Evolutionary conservation across 257 asterid genomes (phyloP).

Genomic region (Forsythia viridissima): DNA sequence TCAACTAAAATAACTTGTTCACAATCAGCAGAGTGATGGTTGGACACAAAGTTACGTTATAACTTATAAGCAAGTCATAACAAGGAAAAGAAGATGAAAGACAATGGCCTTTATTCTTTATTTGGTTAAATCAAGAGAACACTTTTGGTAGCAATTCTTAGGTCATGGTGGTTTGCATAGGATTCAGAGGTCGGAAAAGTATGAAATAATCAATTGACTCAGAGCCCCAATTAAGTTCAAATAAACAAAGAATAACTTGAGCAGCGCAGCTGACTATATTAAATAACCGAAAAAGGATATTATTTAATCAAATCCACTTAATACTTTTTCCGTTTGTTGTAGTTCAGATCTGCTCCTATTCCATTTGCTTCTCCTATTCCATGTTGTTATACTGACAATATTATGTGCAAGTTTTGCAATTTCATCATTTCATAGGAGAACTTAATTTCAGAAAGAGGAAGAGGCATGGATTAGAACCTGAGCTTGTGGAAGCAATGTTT

Average conservation of each 20-base stretch:
- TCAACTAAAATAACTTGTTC: not conserved
- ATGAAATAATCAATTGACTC: not conserved
- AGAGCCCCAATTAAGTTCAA: not conserved
- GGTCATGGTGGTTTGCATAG: not conserved
- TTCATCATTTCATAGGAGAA: constrained; percentile 13
- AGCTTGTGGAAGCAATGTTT: constrained; percentile 52
- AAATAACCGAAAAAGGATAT: not conserved
- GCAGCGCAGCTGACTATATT: not conserved
- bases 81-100: not conserved
- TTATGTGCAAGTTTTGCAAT: constrained; percentile 1
- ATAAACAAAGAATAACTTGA: not conserved
- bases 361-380: constrained; percentile 1
- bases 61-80: not conserved
- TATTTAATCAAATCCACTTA: not conserved
- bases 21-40: not conserved
- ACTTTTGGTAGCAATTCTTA: not conserved
- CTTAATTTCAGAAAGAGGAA: constrained; percentile 16
- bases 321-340: not conserved
- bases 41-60: not conserved
- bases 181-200: not conserved
- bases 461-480: constrained; percentile 48
- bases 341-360: not conserved
- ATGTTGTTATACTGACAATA: not conserved
- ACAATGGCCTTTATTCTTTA: too few relatives aligned
- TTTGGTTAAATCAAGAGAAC: not conserved